These are phyloP conservation scores for Pseudogymnoascus sp. DNA, from an alignment of 2,329 filamentous ascomycete genomes.

Conservation along the genomic window DNA sequence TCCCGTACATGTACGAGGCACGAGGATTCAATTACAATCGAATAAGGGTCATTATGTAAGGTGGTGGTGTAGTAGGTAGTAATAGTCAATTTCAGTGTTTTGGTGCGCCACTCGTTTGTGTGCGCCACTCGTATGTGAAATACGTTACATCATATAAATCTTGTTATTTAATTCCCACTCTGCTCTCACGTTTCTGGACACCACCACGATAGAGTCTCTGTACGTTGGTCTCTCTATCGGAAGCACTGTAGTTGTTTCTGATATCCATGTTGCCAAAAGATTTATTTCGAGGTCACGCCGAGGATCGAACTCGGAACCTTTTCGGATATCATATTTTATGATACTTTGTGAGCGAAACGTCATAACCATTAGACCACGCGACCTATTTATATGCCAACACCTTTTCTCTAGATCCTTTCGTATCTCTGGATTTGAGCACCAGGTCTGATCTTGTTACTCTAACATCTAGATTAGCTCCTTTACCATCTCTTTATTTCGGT, in stretches of 20 bases:
- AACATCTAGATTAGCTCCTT: background rate
- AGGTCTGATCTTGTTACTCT: background rate
- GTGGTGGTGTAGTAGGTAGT: too few species aligned
- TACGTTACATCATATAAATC: background rate
- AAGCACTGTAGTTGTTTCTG: too few species aligned
- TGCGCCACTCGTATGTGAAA: too few species aligned
- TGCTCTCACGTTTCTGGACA: background rate
- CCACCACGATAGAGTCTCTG: background rate
- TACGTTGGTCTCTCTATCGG: background rate
- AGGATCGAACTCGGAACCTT: constrained; percentile 8
- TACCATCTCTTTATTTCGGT: background rate
- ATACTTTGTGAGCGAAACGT: constrained; percentile 8
- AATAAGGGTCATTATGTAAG: too few species aligned
- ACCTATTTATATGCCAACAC: background rate
- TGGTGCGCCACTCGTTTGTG: too few species aligned
- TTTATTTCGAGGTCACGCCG: background rate
- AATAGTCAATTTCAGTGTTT: too few species aligned
- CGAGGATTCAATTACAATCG: too few species aligned
- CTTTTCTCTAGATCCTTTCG: background rate
- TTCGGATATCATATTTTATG: background rate
- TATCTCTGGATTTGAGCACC: background rate
- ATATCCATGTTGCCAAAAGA: background rate
- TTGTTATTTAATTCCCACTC: background rate
- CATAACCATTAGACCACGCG: background rate
- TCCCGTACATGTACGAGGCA: too few species aligned